Evolutionary conservation across 768 basidiomycete species (phyloP).

Genomic region (Multifurca ochricompacta): DNA sequence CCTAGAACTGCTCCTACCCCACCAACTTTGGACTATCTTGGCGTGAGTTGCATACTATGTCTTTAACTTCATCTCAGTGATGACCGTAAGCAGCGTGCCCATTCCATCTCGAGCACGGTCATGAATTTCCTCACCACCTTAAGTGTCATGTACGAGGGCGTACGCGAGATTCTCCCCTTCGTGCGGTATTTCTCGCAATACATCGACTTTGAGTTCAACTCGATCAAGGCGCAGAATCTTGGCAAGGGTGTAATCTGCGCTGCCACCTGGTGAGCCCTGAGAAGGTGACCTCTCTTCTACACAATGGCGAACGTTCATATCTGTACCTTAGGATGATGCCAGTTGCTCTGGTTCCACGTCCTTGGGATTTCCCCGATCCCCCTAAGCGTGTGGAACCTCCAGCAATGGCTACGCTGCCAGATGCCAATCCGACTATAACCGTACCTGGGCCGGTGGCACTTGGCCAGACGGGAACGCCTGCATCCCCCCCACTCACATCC

Average conservation of each 20-base stretch:
- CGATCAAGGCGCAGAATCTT: conserved; percentile 53
- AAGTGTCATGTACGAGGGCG: conserved; percentile 60
- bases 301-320: not conserved
- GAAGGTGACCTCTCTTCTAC: not conserved
- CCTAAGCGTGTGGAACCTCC: conserved; percentile 15
- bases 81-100: conserved; percentile 36
- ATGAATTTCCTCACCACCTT: conserved; percentile 73
- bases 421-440: not conserved
- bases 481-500: not conserved
- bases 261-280: conserved; percentile 79
- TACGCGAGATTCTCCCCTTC: conserved; percentile 77
- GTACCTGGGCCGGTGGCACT: not conserved
- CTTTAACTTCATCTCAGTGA: not conserved
- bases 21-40: conserved; percentile 54
- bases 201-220: conserved; percentile 64
- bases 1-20: conserved; percentile 71
- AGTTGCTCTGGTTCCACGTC: conserved; percentile 64
- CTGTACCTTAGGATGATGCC: conserved; percentile 59
- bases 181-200: conserved; percentile 77
- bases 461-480: not conserved
- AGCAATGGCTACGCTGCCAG: not conserved
- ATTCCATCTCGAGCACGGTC: conserved; percentile 53
- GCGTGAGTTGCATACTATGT: conserved; percentile 32
- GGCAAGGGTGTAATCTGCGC: conserved; percentile 82
- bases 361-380: conserved; percentile 65